These are phyloP conservation scores for Neonectria faginata DNA, from an alignment of 2,329 filamentous ascomycete genomes.

Conservation along the genomic window DNA sequence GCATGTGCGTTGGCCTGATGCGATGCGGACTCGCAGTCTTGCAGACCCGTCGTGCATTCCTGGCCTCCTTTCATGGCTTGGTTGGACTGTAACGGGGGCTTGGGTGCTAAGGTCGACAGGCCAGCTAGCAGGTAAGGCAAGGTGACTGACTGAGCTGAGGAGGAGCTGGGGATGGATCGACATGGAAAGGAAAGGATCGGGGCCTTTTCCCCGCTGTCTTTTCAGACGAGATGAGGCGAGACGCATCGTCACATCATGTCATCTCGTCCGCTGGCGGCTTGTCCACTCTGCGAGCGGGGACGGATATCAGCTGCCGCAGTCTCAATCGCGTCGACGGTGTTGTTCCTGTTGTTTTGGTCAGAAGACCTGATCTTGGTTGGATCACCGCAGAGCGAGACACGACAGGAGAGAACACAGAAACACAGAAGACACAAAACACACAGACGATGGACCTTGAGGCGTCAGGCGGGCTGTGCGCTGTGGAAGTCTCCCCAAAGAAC, in stretches of 20 bases:
- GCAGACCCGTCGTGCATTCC: slow-evolving; percentile 34
- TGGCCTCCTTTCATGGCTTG: slow-evolving; percentile 29
- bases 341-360: neutral
- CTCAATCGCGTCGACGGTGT: neutral
- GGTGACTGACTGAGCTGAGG: slow-evolving; percentile 21
- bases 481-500: neutral
- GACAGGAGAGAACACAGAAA: no score
- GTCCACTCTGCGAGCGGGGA: neutral
- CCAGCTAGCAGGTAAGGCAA: slow-evolving; percentile 13
- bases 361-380: neutral
- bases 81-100: slow-evolving; percentile 16
- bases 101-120: slow-evolving; percentile 12
- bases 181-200: neutral
- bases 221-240: slow-evolving; percentile 13
- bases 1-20: slow-evolving; percentile 34
- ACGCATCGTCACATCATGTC: slow-evolving; percentile 29
- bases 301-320: neutral
- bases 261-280: slow-evolving; percentile 1
- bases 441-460: no score
- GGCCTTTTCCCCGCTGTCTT: slow-evolving; percentile 9
- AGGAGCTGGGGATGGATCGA: slow-evolving; percentile 19
- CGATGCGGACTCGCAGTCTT: slow-evolving; percentile 9
- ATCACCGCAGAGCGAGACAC: neutral
- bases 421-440: no score
- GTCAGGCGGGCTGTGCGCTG: no score